phyloP scores from a whole-genome alignment of 176 grass and related monocot genomes.

The Hsuehochloa calcarea region DNA sequence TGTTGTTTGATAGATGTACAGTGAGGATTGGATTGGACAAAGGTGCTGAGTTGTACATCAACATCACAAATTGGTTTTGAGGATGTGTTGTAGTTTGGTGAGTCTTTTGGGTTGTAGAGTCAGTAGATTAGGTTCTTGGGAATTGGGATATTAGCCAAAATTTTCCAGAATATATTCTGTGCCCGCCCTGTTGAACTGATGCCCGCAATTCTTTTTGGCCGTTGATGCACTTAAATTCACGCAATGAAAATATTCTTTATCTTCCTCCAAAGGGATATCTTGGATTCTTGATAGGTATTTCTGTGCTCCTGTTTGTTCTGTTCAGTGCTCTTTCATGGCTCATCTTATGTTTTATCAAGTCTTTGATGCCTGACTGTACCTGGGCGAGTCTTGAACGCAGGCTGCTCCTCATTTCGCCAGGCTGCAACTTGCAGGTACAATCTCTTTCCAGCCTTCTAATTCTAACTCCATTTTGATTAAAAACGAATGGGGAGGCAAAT shows the following conservation, averaged over 20 bases:
- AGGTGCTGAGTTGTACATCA: neutral
- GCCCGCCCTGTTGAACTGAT: neutral
- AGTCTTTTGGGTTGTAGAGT: constrained; percentile 16
- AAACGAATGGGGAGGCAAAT: neutral
- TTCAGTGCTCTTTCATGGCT: neutral
- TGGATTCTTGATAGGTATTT: neutral
- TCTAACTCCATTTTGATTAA: neutral
- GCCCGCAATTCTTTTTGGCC: neutral
- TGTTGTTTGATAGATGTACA: constrained; percentile 3
- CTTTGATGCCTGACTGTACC: neutral
- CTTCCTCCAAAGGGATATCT: no score
- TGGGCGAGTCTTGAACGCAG: neutral
- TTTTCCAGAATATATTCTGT: neutral
- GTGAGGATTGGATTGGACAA: neutral
- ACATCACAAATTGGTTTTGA: constrained; percentile 20
- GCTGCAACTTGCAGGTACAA: neutral
- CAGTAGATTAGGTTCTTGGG: neutral
- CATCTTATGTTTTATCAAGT: neutral
- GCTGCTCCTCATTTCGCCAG: neutral
- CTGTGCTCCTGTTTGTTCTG: neutral
- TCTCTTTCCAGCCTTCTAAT: neutral
- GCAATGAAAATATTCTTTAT: neutral
- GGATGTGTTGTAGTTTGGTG: constrained; percentile 4
- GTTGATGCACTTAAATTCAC: neutral
- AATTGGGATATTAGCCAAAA: neutral